phyloP scores from a whole-genome alignment of 2,329 filamentous ascomycete genomes.

The Colletotrichum sojae region DNA sequence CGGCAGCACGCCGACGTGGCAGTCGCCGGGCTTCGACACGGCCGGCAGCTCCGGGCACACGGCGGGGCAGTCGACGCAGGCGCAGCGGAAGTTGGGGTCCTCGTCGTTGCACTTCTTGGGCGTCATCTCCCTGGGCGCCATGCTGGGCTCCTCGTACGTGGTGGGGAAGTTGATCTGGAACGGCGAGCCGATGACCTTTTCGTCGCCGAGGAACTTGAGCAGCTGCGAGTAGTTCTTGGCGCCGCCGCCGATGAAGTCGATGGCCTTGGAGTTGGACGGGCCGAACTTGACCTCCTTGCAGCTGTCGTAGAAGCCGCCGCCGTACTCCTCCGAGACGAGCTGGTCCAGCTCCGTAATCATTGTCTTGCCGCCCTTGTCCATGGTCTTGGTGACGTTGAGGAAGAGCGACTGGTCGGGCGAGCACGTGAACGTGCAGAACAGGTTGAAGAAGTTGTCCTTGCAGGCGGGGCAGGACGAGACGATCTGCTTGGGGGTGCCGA shows the following conservation, averaged over 20 bases:
- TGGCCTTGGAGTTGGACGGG: conserved; percentile 91
- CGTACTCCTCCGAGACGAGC: conserved; percentile 86
- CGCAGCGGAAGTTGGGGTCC: conserved; percentile 88
- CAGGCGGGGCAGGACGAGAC: conserved; percentile 96
- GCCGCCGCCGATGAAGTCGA: conserved; percentile 95
- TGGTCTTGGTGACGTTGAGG: conserved; percentile 87
- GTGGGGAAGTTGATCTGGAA: conserved; percentile 97
- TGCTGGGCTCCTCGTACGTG: conserved; percentile 74
- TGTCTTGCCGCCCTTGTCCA: conserved; percentile 69
- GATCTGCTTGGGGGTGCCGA: conserved; percentile 89
- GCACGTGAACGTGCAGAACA: conserved; percentile 98
- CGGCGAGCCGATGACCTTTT: conserved; percentile 91
- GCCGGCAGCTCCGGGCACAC: conserved; percentile 87
- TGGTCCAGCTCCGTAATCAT: conserved; percentile 90
- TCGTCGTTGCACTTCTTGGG: conserved; percentile 92
- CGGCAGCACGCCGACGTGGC: conserved; percentile 88
- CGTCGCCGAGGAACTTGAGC: conserved; percentile 92
- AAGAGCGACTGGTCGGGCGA: conserved; percentile 97
- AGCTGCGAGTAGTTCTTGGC: conserved; percentile 91
- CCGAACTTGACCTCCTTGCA: conserved; percentile 99
- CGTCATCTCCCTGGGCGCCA: conserved; percentile 79
- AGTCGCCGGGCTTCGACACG: conserved; percentile 78
- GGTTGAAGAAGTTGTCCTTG: conserved; percentile 98
- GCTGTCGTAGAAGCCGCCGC: conserved; percentile 91
- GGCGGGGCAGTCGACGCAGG: conserved; percentile 91